These are phyloP conservation scores for Candida michaelii DNA, from an alignment of 805 yeast genomes.

Conservation along the genomic window DNA sequence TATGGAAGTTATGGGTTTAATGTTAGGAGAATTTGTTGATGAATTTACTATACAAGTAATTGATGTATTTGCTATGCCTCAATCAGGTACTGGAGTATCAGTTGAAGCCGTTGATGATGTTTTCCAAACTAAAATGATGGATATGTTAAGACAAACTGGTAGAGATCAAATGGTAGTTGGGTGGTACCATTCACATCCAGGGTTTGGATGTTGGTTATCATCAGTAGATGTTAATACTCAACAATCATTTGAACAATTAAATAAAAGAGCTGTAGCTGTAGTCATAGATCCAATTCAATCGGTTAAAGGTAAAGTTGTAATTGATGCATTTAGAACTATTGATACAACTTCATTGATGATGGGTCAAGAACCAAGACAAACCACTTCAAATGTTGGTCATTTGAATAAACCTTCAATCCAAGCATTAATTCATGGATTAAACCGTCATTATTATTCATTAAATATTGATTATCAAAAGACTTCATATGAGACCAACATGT, in stretches of 20 bases:
- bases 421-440: slow-evolving; percentile 94
- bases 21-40: slow-evolving; percentile 98
- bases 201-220: slow-evolving; percentile 99
- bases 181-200: slow-evolving; percentile 99
- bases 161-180: slow-evolving; percentile 99
- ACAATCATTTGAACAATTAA: slow-evolving; percentile 94
- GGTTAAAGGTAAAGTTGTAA: slow-evolving; percentile 97
- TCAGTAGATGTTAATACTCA: slow-evolving; percentile 97
- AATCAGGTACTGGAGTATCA: slow-evolving; percentile 95
- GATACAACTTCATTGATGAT: slow-evolving; percentile 85
- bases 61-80: slow-evolving; percentile 99
- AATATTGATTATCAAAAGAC: slow-evolving; percentile 95
- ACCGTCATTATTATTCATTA: slow-evolving; percentile 93
- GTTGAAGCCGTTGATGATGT: slow-evolving; percentile 99
- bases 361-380: slow-evolving; percentile 97
- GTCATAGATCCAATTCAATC: slow-evolving; percentile 98
- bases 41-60: slow-evolving; percentile 96
- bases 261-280: slow-evolving; percentile 95
- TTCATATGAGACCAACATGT: slow-evolving; percentile 87
- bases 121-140: slow-evolving; percentile 99
- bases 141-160: slow-evolving; percentile 98
- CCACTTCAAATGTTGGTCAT: slow-evolving; percentile 93
- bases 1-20: slow-evolving; percentile 90
- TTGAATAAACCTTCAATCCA: slow-evolving; percentile 95
- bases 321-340: slow-evolving; percentile 95